A percentile compares a stretch with the other conserved stretches of the same genome.
Conservation (phyloP, 352 stramenopile species). For the Phytophthora fragariaefolia region DNA sequence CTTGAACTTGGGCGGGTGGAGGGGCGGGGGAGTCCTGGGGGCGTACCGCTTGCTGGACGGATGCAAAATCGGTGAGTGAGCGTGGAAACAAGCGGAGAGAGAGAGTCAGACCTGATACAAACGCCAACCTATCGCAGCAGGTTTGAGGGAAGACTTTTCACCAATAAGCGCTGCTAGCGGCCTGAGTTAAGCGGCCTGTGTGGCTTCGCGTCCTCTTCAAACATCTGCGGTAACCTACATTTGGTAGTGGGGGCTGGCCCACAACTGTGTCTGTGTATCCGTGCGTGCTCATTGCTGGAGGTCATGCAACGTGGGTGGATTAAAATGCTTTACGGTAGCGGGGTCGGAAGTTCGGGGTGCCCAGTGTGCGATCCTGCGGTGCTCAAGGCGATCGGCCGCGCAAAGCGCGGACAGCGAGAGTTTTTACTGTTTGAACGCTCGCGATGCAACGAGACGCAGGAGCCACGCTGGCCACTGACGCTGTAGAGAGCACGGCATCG, state of each 20-base stretch:
- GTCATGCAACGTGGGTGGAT: constrained; percentile 1
- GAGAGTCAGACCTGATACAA: constrained; percentile 22
- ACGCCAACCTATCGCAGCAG: constrained; percentile 4
- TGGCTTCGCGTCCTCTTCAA: constrained; percentile 4
- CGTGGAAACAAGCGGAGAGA: background rate
- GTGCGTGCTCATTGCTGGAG: background rate
- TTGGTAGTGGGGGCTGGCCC: no score
- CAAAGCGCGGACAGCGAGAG: constrained; percentile 11
- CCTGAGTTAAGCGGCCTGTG: constrained; percentile 9
- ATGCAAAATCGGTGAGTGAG: constrained; percentile 35
- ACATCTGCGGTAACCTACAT: no score
- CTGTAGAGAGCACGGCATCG: constrained; percentile 1
- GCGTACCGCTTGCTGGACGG: constrained; percentile 17
- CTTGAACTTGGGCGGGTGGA: constrained; percentile 3
- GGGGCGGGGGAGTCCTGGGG: no score
- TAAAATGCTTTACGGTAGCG: background rate
- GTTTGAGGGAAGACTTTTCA: constrained; percentile 30
- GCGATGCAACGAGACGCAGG: constrained; percentile 8
- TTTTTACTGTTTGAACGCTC: constrained; percentile 32
- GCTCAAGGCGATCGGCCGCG: constrained; percentile 26
- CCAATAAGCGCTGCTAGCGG: constrained; percentile 15
- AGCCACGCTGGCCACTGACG: no score
- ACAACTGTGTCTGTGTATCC: background rate
- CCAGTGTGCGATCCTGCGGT: constrained; percentile 17
- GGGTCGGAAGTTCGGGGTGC: constrained; percentile 17